Base-by-base conservation (phyloP, 2,329 filamentous ascomycete species). In the Sordariomycetes sp. region DNA sequence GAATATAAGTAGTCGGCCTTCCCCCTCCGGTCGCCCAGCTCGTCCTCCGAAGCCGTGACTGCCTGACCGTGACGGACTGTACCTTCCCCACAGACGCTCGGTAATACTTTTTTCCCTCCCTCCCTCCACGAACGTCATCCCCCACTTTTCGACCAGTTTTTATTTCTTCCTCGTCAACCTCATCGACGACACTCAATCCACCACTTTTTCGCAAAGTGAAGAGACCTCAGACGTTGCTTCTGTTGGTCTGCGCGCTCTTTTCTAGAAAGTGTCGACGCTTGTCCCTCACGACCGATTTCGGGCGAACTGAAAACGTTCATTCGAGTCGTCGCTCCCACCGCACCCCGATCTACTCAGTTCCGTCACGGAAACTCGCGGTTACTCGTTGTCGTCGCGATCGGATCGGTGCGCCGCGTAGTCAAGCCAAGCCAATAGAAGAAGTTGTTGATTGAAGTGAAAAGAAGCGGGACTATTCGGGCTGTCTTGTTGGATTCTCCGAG, bases 1-100 rank as follows among this genome's bases (percentile, higher is more conserved):
- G 71, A 71, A 64, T 73, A 73, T 73, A 73, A 72, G 61, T 61
- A 70, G 59, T 53, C 51, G 54, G 54, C 55, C 60, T 60, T 66
- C 67, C 69, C 70, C 68, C 70, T 63, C 57, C 62, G 58, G 27
- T 30, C 30, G n/a, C 14, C 33, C 34, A 34, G 8, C 11, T 30
- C 32, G 62, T 50, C 54, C 53, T 55, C 56, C n/a, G 63, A 65
- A 62, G 51, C 64, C 58, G 62, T 60, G 67, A 62, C 66, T 60
- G 66, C 68, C 72, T 70, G 63, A 65, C 66, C 66, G n/a, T 52
- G 67, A 62, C 63, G 64, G 65, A 67, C 55, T 34, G 36, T 38
- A 34, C 31, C 36, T 28, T 57, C 57, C 53, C 59, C 58, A 55
- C 55, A 54, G 55, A 54, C 63, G 61, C 68, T 57, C 50, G 64